Evolutionary conservation across 2,329 filamentous ascomycete genomes (phyloP).

Genomic region (Arthrobotrys iridis): DNA sequence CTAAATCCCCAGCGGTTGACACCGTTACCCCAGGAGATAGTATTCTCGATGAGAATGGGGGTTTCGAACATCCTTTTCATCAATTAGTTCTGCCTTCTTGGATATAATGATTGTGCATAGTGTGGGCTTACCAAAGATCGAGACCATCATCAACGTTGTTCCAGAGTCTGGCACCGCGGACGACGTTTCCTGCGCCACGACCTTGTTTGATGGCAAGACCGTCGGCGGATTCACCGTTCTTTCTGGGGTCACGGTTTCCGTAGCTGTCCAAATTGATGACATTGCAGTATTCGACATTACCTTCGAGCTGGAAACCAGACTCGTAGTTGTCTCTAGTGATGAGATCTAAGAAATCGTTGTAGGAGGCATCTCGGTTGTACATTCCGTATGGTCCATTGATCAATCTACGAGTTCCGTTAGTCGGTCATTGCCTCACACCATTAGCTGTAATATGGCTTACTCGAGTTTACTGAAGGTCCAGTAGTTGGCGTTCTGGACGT

Average conservation of each 20-base stretch:
- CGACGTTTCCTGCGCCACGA: conserved; percentile 63
- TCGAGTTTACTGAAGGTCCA: conserved; percentile 64
- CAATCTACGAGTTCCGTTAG: conserved; percentile 39
- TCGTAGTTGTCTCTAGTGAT: conserved; percentile 63
- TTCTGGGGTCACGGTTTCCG: conserved; percentile 64
- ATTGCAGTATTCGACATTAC: conserved; percentile 61
- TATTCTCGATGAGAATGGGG: conserved; percentile 63
- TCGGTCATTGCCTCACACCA: neutral
- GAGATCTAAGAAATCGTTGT: conserved; percentile 61
- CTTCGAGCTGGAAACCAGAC: conserved; percentile 62
- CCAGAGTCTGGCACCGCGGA: conserved; percentile 65
- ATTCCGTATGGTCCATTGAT: conserved; percentile 62
- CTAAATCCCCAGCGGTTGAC: conserved; percentile 64
- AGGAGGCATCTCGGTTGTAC: conserved; percentile 60
- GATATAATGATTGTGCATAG: conserved; percentile 52
- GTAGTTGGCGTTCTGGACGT: conserved; percentile 64
- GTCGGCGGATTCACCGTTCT: conserved; percentile 67
- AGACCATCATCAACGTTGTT: conserved; percentile 67
- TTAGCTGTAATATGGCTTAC: neutral
- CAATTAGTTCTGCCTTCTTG: neutral
- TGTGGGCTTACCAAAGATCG: conserved; percentile 60
- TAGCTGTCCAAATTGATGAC: conserved; percentile 64
- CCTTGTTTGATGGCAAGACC: conserved; percentile 66
- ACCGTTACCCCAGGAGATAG: conserved; percentile 65
- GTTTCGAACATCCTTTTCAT: conserved; percentile 61